Conservation (phyloP, 2,329 filamentous ascomycete genomes). For the Aureobasidium subglaciale region DNA sequence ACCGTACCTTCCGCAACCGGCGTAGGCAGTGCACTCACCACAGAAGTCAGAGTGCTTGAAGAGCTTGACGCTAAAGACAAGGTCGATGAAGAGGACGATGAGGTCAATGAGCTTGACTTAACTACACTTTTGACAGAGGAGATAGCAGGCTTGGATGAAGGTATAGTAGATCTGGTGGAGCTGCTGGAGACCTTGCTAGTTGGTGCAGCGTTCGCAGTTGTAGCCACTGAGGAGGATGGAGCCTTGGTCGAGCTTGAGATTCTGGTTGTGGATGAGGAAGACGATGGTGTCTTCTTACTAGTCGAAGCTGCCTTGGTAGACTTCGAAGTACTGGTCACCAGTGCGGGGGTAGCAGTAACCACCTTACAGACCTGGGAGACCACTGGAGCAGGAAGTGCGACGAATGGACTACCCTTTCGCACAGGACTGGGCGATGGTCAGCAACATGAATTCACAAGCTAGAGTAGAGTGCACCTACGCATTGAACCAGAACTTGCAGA, state of each 20-base stretch:
- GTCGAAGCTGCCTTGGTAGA: not conserved
- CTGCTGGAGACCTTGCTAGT: not conserved
- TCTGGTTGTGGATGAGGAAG: not conserved
- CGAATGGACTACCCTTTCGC: not conserved
- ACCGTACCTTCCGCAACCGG: not conserved
- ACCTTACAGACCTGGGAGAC: constrained; percentile 6
- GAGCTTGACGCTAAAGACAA: not conserved
- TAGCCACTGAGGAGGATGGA: not conserved
- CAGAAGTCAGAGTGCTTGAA: not conserved
- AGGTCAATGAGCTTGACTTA: too few species aligned
- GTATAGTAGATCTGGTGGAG: not conserved
- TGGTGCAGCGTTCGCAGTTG: not conserved
- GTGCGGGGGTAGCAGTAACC: not conserved
- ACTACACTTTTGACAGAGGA: too few species aligned
- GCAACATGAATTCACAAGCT: not conserved
- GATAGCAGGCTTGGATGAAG: not conserved
- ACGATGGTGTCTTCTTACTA: not conserved
- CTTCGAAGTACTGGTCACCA: not conserved
- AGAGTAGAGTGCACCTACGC: too few species aligned
- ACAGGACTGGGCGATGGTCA: not conserved
- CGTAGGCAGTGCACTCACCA: not conserved
- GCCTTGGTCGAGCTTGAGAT: not conserved
- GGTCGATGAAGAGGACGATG: too few species aligned
- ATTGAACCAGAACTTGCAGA: constrained; percentile 11
- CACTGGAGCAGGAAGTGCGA: not conserved